Conservation (phyloP, 768 basidiomycete species). For the Tricholoma sp. region DNA sequence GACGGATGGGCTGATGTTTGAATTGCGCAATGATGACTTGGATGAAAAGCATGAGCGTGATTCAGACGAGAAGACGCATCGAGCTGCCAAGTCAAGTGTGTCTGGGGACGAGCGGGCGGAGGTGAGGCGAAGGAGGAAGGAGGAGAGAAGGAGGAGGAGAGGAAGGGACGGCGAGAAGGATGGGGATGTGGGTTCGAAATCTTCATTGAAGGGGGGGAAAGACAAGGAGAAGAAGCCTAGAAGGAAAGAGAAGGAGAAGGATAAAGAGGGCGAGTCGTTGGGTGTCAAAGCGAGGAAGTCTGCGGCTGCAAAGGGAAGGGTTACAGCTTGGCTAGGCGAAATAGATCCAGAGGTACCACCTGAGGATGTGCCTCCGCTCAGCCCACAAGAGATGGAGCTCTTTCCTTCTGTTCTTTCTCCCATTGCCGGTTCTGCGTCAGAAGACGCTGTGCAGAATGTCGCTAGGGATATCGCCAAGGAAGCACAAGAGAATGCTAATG, state of each 20-base stretch:
- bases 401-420: not conserved
- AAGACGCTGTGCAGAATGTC: constrained; percentile 1
- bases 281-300: constrained; percentile 12
- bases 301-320: constrained; percentile 56
- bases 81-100: constrained; percentile 25
- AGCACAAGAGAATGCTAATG: not conserved
- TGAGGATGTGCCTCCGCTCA: constrained; percentile 40
- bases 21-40: constrained; percentile 15
- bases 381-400: constrained; percentile 15
- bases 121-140: constrained; percentile 19
- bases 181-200: not conserved
- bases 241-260: constrained; percentile 18
- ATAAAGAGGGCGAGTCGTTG: constrained; percentile 21
- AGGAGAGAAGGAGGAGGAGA: constrained; percentile 18
- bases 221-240: constrained; percentile 17
- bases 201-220: constrained; percentile 11
- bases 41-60: constrained; percentile 16
- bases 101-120: constrained; percentile 22
- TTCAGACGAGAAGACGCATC: constrained; percentile 37
- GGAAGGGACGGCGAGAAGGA: constrained; percentile 18
- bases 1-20: constrained; percentile 1
- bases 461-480: not conserved
- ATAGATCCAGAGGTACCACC: constrained; percentile 57
- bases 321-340: constrained; percentile 74
- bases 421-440: not conserved